Evolutionary conservation across 1,284 basidiomycete genomes (phyloP), one percentile per base, ranked within the genome.

Genomic region (Prillingera fragicola): DNA sequence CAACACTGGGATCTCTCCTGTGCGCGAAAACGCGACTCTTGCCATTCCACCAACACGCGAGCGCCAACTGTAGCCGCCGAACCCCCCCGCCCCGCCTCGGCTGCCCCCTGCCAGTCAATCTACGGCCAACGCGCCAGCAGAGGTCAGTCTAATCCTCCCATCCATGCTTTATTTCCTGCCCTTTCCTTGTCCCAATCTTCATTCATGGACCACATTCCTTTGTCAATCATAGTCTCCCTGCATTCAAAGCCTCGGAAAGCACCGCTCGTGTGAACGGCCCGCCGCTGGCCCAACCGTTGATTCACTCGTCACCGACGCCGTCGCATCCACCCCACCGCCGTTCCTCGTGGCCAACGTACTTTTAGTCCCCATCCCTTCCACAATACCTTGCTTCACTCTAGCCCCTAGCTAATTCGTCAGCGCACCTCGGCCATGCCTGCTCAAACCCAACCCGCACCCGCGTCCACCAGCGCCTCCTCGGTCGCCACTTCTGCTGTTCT

Each of bases 401-500:
- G 14, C 17, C 10, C 33, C 13, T 19, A 33, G 33, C 33, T 17
- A n/a, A 8, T 17, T 33, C 33, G 14, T 33, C 14, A 21, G 35
- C 35, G 18, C 35, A n/a, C 35, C 8, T 13, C 23, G 34, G 38
- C 45, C 22, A 49, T 51, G 48, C 50, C 52, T 18, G 28, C 33
- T 27, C 40, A 51, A 27, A 33, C 41, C 5, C 48, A 46, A 22
- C 26, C 48, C 12, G 38, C 50, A 4, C 38, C 45, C 14, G 39
- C 55, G 4, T 59, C 65, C 23, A 52, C 53, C 37, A 50, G 49
- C 9, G 45, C 59, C 15, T 69, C 66, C 14, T 63, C 59, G 3
- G 57, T 57, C 31, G 46, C 53, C 10, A 67, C 63, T 33, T 69
- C 67, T 12, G n/a, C n/a, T n/a, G 69, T 73, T 32, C 54, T 70